Base-by-base conservation (phyloP, 2,329 filamentous ascomycete species). In the Alternaria hordeiaustralica region DNA sequence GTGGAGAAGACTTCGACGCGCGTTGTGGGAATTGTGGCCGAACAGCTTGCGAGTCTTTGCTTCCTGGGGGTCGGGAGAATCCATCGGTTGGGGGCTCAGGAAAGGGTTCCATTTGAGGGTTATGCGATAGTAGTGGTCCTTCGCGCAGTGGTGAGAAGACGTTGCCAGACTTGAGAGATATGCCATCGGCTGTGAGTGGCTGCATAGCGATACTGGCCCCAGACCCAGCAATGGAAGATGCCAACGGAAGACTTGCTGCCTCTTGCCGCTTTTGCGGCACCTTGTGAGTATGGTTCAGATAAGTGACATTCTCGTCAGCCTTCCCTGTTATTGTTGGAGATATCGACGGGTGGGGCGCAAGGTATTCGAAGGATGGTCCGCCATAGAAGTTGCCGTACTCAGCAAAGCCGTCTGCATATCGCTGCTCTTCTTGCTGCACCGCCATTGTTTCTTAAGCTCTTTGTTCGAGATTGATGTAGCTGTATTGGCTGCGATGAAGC, bases 341-440 rank as follows among this genome's bases (percentile, higher is more conserved):
- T 12, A 55, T 46, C 36, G 50, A 11, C 45, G 56, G 60, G 15
- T 61, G 49, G 5, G 64, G 64, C 13, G 61, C 49, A 33, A 56
- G 60, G 44, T 66, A 64, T 54, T 55, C 58, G 54, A 60, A 61
- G 5, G 64, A 46, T 6, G 49, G 55, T 20, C 64, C 64, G 12
- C 64, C 64, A 47, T 64, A 61, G 50, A 55, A 64, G 54, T 54
- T 65, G n/a, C 56, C 28, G 44, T 61, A 63, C 13, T 61, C 57
- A 15, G 58, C 53, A 25, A 63, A 41, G 20, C 60, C 65, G 44
- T 65, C 62, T 10, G 59, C 47, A 41, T 67, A 67, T 18, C 41
- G 47, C 28, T 59, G 54, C 36, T 61, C 55, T 44, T 55, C 15
- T n/a, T 64, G 57, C 21, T 66, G 61, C 64, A 66, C 63, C 21